Base-by-base conservation (phyloP, 2,329 filamentous ascomycete species). In the Colletotrichum chlorophyti region DNA sequence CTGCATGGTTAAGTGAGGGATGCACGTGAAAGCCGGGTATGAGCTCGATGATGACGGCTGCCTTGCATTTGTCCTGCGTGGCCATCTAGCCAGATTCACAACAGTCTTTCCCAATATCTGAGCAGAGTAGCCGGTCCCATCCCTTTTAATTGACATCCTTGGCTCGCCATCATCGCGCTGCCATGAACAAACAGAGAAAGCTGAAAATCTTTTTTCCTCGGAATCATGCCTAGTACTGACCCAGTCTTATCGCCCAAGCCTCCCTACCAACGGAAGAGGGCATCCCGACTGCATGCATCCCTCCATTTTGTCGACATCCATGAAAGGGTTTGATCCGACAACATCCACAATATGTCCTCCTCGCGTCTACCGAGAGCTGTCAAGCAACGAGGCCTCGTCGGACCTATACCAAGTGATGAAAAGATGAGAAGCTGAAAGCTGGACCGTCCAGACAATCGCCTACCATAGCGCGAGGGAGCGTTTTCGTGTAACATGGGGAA, bases 401-500 rank as follows among this genome's bases (percentile, higher is more conserved):
- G 47, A 58, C 45, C 46, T 21, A n/a, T 32, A 58, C 21, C 34
- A 58, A 57, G 46, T 41, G 53, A 53, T 58, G 46, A 60, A 52
- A 60, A 46, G 40, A 60, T 34, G 60, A 53, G 48, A 38, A 43
- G 58, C 47, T 15, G 40, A 35, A 58, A 37, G 47, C 52, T 42
- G 29, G 27, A 29, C 57, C 45, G 35, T 49, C 60, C 45, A 51
- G 40, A 48, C 31, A 42, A 50, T 58, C 38, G 57, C 37, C 32
- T 31, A 43, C 35, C 43, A 26, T 32, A 50, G 38, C 19, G 40
- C 45, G 12, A 41, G 29, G 54, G 31, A 49, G 47, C 23, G 24
- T 51, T 59, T 61, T 52, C 45, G 45, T 43, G 45, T 37, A 61
- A 46, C 37, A 47, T 38, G 53, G 66, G 61, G 63, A 68, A 69